Evolutionary conservation across 345 rosid genomes (phyloP), one percentile per base, ranked within the genome.

Genomic region (Acer negundo): DNA sequence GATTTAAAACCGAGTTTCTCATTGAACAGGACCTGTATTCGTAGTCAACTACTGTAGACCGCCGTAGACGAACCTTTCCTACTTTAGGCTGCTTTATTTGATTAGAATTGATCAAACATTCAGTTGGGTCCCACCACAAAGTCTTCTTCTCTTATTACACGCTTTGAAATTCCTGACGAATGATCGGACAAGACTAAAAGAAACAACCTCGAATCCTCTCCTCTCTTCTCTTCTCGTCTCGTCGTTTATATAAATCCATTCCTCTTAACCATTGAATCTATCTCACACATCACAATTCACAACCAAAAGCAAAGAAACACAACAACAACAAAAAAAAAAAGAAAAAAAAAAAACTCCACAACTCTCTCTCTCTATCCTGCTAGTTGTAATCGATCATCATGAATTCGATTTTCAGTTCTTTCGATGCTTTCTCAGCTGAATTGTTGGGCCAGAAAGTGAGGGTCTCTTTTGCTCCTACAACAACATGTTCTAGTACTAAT

Each of bases 341-440:
- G 1, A 19, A 10, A 53, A 7, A 56, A 1, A 3, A 56, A 1
- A 62, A 26, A 42, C 46, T 1, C 46, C 11, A 42, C 46, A 42
- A 8, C 10, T 8, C 38, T 35, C 38, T 4, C 38, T 4, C 38
- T 35, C 49, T 44, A 1, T 2, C 6, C 49, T 46, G 49, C 49
- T 46, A 46, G 2, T 4, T 4, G 4, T 10, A 46, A 2, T 46
- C 10, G 49, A 46, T 66, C 56, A 80, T 67, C 78, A 91, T 93
- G 93, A 91, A 93, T 76, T 93, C 94, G 9, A 89, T 91, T 82
- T 93, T 93, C 76, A 90, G 94, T 78, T 82, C 91, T 69, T 93
- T 91, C 59, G 97, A 91, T 70, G 89, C 86, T 0, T 55, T 90
- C 74, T 82, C 84, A 44, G 91, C 86, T 4, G 98, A 93, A 79